Base-by-base conservation (phyloP, 75 land plant genomes). In the Gnetum montanum region DNA sequence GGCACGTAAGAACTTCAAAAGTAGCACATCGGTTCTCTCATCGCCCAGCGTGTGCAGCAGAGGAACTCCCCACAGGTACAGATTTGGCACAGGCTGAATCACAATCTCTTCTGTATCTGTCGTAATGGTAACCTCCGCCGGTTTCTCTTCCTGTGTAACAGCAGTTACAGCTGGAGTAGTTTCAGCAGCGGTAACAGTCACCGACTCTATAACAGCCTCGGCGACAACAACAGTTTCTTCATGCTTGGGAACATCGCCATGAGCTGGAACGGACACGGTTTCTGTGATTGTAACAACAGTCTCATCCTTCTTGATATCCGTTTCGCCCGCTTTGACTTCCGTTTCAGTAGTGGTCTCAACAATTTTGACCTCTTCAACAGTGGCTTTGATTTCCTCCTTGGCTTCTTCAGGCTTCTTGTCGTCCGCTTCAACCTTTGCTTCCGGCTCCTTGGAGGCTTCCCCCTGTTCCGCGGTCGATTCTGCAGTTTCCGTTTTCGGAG, bases 1-100 rank as follows among this genome's bases (percentile, higher is more conserved):
- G 22, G 86, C 86, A 4, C 86, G 68, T 36, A 82, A 69, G 54
- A 82, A 82, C 63, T 82, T 82, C 25, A 82, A 58, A 11, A 82
- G 67, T 24, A 82, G 55, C 18, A 73, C 77, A 46, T 83, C 78
- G 10, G 72, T 83, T 53, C 72, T 64, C 60, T 79, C 75, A 54
- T 79, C 86, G 1, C 78, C 83, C 36, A 54, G 57, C 38, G 58
- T 61, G 23, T 60, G 60, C 10, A 71, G 56, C 8, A 83, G 70
- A 8, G 79, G 79, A 2, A 79, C 68, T 0, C 83, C 86, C 86
- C 86, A 83, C 5, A 83, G 61, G 43, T 27, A 57, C 3, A 78
- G 48, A 46, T 78, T 74, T 50, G 72, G 74, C 31, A 64, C 64
- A 8, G 61, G 47, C 8, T 56, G 40, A 26, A 65, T 0, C 2